Base-by-base conservation (phyloP, 352 stramenopile species). In the Globisporangium alternatum region DNA sequence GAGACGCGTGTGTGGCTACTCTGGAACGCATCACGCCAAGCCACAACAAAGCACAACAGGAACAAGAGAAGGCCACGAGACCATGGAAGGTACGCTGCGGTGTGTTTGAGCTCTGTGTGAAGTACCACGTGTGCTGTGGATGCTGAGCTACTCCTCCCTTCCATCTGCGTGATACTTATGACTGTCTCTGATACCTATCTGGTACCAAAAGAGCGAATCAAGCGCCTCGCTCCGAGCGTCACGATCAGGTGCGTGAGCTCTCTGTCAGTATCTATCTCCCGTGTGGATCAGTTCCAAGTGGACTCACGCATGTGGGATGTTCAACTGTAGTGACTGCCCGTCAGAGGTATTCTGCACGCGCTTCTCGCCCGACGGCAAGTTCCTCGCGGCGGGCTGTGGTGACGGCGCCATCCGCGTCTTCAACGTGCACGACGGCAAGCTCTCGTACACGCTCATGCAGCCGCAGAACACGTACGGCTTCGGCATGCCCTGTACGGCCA, bases 261-360 rank as follows among this genome's bases (percentile, higher is more conserved):
- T 28, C 25, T 44, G 41, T 15, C 5, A 7, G 10, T 47, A 48
- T 43, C 28, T 66, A 66, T n/a, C 21, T 25, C 17, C 22, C 2
- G 9, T 77, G 28, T 28, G 25, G 25, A 28, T 28, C 25, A 28
- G 33, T 10, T 39, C 33, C 33, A 39, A 39, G 33, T 39, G 33
- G 7, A 39, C 33, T 39, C 33, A 39, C 33, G 33, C 10, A 39
- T 10, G 33, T 8, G 33, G 10, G 33, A 5, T 12, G 7, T 39
- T 39, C 3, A 12, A 41, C 35, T 9, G 7, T 10, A 66, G 85
- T 60, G 89, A 96, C 64, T 94, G 87, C 62, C 73, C 88, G 3
- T 91, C 85, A 12, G 87, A 97, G 65, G 89, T 97, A 43, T 97
- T 97, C 68, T 93, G 85, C 64, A 91, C 88, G 35, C 74, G 81